A percentile compares a stretch with the other conserved stretches of the same genome.
phyloP scores from a whole-genome alignment of 345 rosid species.

The Gossypium mustelinum region DNA sequence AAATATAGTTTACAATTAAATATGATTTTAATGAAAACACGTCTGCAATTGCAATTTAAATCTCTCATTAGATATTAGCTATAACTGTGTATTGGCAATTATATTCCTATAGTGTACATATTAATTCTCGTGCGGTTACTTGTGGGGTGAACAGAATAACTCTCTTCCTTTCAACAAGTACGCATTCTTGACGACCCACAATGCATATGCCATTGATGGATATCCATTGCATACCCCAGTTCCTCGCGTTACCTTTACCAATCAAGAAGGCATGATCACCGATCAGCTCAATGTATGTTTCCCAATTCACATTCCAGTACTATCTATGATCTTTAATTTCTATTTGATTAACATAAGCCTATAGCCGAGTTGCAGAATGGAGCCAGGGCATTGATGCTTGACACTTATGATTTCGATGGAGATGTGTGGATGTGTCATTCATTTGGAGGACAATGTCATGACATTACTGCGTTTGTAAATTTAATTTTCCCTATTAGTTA shows the following conservation, averaged over 20 bases:
- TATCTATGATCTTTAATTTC: neutral
- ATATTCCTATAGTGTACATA: neutral
- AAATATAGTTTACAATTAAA: too few relatives aligned
- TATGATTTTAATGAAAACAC: too few relatives aligned
- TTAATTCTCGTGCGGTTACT: neutral
- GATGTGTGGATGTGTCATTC: constrained; percentile 77
- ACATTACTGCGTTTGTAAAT: constrained; percentile 59
- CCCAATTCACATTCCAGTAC: neutral
- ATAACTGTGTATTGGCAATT: too few relatives aligned
- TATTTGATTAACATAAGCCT: neutral
- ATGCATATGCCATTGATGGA: constrained; percentile 56
- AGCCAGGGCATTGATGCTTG: constrained; percentile 63
- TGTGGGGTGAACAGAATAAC: constrained; percentile 38
- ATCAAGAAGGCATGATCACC: constrained; percentile 60
- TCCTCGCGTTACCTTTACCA: constrained; percentile 46
- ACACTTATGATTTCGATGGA: constrained; percentile 60
- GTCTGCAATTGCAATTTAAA: neutral
- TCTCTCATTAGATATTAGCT: too few relatives aligned
- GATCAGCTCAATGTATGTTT: constrained; percentile 52
- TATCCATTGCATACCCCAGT: constrained; percentile 44
- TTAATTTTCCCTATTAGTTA: neutral
- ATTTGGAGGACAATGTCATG: constrained; percentile 49
- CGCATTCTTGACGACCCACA: constrained; percentile 66
- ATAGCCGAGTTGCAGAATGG: constrained; percentile 41
- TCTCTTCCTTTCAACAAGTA: constrained; percentile 68